Conservation (phyloP, 2,329 filamentous ascomycete genomes). For the Botrytis sinoallii region DNA sequence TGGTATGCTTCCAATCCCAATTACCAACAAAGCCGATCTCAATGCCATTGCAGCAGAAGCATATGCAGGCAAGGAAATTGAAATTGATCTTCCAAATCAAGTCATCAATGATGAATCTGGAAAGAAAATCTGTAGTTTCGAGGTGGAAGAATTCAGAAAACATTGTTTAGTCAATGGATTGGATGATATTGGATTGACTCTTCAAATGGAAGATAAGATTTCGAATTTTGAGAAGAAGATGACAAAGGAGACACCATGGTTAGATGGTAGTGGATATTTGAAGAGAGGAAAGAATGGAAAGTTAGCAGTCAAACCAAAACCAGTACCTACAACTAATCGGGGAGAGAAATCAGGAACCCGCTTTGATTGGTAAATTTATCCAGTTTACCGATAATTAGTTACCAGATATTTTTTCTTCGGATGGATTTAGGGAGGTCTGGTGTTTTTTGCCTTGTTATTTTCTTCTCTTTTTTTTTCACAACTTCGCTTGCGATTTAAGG, state of each 20-base stretch:
- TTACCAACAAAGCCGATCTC: slow-evolving; percentile 44
- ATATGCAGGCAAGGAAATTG: slow-evolving; percentile 73
- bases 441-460: not conserved
- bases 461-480: not conserved
- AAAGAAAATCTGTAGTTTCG: slow-evolving; percentile 70
- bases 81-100: slow-evolving; percentile 84
- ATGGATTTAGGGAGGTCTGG: not conserved
- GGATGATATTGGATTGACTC: slow-evolving; percentile 90
- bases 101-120: slow-evolving; percentile 72
- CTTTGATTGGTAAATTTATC: slow-evolving; percentile 71
- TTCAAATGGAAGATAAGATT: slow-evolving; percentile 88
- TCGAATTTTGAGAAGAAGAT: slow-evolving; percentile 66
- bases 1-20: slow-evolving; percentile 87
- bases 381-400: not conserved
- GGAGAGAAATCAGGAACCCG: slow-evolving; percentile 80
- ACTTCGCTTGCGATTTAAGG: not conserved
- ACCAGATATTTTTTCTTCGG: not conserved
- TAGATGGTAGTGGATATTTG: slow-evolving; percentile 82
- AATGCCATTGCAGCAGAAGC: slow-evolving; percentile 52
- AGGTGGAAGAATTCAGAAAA: slow-evolving; percentile 89
- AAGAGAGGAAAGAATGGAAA: slow-evolving; percentile 53
- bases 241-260: slow-evolving; percentile 65
- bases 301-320: slow-evolving; percentile 55
- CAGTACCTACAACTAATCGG: slow-evolving; percentile 80
- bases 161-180: slow-evolving; percentile 90